A percentile compares a stretch with the other conserved stretches of the same genome.
phyloP scores from a whole-genome alignment of 768 basidiomycete species.

The Coprinellus aureogranulatus region DNA sequence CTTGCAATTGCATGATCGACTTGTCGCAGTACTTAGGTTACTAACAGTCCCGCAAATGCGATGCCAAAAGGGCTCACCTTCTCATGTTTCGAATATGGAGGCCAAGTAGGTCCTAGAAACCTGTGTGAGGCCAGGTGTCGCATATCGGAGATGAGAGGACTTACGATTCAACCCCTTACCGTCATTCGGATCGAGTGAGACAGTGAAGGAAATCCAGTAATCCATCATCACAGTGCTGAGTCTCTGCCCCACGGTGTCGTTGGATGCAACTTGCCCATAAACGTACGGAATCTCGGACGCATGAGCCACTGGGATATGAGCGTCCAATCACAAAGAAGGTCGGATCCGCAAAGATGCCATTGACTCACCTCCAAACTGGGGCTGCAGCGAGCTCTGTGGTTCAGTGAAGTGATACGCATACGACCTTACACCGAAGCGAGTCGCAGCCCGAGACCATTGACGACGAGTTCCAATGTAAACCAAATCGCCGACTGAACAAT shows the following conservation, averaged over 20 bases:
- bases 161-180: conserved; percentile 28
- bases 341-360: too few species aligned
- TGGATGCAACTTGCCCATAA: conserved; percentile 29
- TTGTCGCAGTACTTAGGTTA: background rate
- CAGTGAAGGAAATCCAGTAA: conserved; percentile 43
- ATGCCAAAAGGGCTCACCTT: conserved; percentile 17
- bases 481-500: conserved; percentile 41
- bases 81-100: conserved; percentile 27
- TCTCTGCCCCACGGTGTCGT: conserved; percentile 16
- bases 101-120: conserved; percentile 27
- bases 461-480: conserved; percentile 37
- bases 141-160: conserved; percentile 6
- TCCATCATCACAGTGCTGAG: conserved; percentile 37
- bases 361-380: background rate
- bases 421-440: conserved; percentile 31
- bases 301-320: conserved; percentile 26
- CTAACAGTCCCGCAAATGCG: background rate
- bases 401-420: conserved; percentile 45
- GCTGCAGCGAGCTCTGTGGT: conserved; percentile 19
- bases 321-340: background rate
- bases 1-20: conserved; percentile 29
- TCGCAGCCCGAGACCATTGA: conserved; percentile 39
- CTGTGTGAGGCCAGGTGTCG: background rate
- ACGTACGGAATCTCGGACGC: conserved; percentile 33
- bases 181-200: conserved; percentile 39